These are phyloP conservation scores for Diaporthe citriasiana DNA, from an alignment of 2,329 filamentous ascomycete genomes.

Conservation along the genomic window DNA sequence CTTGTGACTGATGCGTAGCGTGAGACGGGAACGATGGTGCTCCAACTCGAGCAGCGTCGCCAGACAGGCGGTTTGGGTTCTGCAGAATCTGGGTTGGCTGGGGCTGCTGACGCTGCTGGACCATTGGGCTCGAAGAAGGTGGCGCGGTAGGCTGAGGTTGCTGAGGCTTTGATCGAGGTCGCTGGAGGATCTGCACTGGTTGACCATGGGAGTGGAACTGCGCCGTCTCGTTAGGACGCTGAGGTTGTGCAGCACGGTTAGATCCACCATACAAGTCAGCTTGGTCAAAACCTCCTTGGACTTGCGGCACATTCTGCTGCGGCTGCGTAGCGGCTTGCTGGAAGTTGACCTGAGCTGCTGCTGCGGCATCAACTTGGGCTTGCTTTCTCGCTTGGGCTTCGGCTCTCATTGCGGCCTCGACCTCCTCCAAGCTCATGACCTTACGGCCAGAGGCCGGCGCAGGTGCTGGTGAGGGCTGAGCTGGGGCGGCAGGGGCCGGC, in stretches of 20 bases:
- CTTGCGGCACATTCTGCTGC: conserved; percentile 46
- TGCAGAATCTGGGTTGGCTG: conserved; percentile 83
- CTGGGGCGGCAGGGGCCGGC: conserved; percentile 52
- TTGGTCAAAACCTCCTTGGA: conserved; percentile 39
- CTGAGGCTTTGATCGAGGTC: conserved; percentile 60
- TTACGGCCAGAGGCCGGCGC: conserved; percentile 69
- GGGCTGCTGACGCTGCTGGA: conserved; percentile 45
- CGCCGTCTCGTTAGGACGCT: conserved; percentile 47
- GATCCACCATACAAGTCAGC: conserved; percentile 39
- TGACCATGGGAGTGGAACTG: conserved; percentile 59
- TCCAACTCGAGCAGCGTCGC: conserved; percentile 58
- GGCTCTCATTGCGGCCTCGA: conserved; percentile 89
- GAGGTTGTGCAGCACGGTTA: conserved; percentile 41
- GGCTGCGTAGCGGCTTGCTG: conserved; percentile 48
- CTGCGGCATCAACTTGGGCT: conserved; percentile 51
- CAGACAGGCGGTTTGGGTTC: conserved; percentile 77
- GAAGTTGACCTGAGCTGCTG: conserved; percentile 50
- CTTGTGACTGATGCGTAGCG: conserved; percentile 59
- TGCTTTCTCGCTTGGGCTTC: conserved; percentile 70
- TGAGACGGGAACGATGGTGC: conserved; percentile 49
- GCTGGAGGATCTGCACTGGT: conserved; percentile 69
- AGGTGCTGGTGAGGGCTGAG: conserved; percentile 48
- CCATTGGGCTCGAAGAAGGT: conserved; percentile 50
- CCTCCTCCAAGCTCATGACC: conserved; percentile 96
- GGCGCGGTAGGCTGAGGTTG: conserved; percentile 40